Base-by-base conservation (phyloP, 495 filamentous ascomycete genomes). In the Aspergillus affinis region DNA sequence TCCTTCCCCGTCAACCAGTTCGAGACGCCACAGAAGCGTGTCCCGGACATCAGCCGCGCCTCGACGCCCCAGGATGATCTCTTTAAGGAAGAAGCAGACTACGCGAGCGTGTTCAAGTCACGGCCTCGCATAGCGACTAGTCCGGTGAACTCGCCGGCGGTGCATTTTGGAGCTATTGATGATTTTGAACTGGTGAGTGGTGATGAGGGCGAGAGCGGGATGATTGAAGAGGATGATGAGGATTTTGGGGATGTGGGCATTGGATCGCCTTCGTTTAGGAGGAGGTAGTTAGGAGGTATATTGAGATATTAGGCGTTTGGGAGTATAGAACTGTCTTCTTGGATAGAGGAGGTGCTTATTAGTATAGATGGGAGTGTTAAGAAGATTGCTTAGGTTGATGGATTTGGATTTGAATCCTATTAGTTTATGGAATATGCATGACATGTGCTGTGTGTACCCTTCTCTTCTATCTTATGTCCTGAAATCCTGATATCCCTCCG, bases 51-150 rank as follows among this genome's bases (percentile, higher is more conserved):
- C 17, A 63, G 62, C 49, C 54, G 75, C 3, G 74, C 74, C 6
- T 75, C 78, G 0, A 86, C 82, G 20, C 84, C 83, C 4, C 75
- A 77, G 23, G 84, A 88, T 64, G 72, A 81, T 52, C 74, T 90
- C 36, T 85, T 90, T 53, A 75, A 81, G 32, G 83, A 85, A n/a
- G 84, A 87, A 53, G 86, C 86, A 17, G 89, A 90, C 63, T 92
- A 94, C 67, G 88, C 89, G 51, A 89, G 88, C 54, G 87, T 97
- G 1, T 97, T 97, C 73, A 92, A 86, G 74, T 91, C 90, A 45
- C 73, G 92, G 60, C 92, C 92, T 2, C 89, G 87, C 62, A 81
- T 97, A 56, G 88, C 86, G 55, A 80, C 79, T 7, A 95, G 92
- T 74, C 90, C 91, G n/a, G 71, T 86, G 4, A 76, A 81, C 3